A percentile compares a stretch with the other conserved stretches of the same genome.
phyloP scores from a whole-genome alignment of 768 basidiomycete species.

The Rhizopogon vinicolor region DNA sequence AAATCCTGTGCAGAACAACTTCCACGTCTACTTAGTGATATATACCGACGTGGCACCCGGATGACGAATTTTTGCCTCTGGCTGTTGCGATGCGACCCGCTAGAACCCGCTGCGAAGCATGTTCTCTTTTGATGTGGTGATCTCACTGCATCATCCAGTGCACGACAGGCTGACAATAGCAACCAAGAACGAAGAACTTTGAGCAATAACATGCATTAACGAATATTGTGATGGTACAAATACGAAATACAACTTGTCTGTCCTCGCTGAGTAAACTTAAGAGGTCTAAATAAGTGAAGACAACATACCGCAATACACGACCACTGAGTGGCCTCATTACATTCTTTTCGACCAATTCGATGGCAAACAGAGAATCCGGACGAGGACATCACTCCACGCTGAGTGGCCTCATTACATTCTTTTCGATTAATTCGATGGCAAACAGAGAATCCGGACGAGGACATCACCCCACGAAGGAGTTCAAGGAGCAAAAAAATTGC shows the following conservation, averaged over 20 bases:
- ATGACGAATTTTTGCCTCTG: neutral
- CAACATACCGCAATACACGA: neutral
- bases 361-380: neutral
- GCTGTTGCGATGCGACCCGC: too few species aligned
- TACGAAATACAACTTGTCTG: neutral
- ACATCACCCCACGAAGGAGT: constrained; percentile 5
- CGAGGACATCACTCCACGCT: too few species aligned
- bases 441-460: neutral
- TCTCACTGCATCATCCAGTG: neutral
- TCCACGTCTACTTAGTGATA: neutral
- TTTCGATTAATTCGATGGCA: neutral
- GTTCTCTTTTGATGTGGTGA: neutral
- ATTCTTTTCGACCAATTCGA: too few species aligned
- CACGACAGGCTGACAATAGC: too few species aligned
- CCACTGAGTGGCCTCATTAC: too few species aligned
- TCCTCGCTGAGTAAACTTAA: neutral
- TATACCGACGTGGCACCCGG: neutral
- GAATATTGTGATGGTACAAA: neutral
- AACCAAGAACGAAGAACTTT: neutral
- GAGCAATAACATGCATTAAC: neutral
- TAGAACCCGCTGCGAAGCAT: too few species aligned
- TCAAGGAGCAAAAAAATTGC: constrained; percentile 1
- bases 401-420: too few species aligned
- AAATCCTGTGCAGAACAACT: neutral
- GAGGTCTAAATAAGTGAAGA: neutral